Percentiles rank a stretch among this genome's conserved stretches.
These are phyloP conservation scores for Syzygium malaccense DNA, from an alignment of 441 rosid genomes.

Conservation along the genomic window DNA sequence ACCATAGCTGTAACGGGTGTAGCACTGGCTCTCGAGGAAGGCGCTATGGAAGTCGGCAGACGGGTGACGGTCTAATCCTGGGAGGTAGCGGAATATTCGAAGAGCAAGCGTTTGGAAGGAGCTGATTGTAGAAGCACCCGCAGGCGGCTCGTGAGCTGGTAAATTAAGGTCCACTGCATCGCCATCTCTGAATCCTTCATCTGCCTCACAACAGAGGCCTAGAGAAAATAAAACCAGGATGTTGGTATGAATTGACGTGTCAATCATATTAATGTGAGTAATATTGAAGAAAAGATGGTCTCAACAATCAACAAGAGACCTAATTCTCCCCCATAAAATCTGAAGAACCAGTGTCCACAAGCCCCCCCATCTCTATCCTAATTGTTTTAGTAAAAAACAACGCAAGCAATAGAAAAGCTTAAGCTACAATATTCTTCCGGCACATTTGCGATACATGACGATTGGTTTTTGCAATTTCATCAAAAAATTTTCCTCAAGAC, in stretches of 20 bases:
- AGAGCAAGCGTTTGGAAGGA: conserved; percentile 84
- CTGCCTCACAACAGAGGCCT: conserved; percentile 92
- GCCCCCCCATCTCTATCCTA: background rate
- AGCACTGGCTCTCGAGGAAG: background rate
- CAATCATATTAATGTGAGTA: background rate
- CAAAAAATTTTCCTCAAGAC: background rate
- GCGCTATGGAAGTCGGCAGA: background rate
- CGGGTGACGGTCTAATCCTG: conserved; percentile 42
- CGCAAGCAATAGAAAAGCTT: background rate
- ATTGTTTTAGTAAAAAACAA: background rate
- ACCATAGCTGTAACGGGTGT: background rate
- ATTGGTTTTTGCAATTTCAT: background rate
- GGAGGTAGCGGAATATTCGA: conserved; percentile 87
- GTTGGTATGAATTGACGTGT: background rate
- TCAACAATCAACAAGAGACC: background rate
- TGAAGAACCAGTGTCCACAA: background rate
- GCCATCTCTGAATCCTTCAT: conserved; percentile 98
- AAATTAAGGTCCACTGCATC: conserved; percentile 87
- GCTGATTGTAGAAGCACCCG: conserved; percentile 86
- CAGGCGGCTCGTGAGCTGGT: conserved; percentile 86
- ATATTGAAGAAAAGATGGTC: background rate
- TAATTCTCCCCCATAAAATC: background rate
- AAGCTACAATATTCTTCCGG: background rate
- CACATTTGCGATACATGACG: background rate
- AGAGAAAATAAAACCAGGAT: background rate